These are phyloP conservation scores for Agastache rugosa DNA, from an alignment of 257 asterid genomes.

Conservation along the genomic window DNA sequence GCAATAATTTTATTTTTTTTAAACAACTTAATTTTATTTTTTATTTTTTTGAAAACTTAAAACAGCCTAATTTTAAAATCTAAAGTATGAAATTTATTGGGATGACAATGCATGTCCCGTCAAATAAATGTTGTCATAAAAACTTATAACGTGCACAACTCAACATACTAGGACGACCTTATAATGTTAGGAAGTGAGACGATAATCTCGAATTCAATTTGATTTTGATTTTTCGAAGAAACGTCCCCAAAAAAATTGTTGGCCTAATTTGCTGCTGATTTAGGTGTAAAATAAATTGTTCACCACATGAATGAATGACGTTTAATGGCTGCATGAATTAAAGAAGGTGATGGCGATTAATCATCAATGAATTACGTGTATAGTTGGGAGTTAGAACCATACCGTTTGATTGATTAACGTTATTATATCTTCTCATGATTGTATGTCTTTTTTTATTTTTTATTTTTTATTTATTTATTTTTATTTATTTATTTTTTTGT, in stretches of 20 bases:
- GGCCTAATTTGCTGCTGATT: neutral
- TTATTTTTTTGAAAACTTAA: too few relatives aligned
- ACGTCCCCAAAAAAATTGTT: neutral
- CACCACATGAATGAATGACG: neutral
- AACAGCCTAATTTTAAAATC: neutral
- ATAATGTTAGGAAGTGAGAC: neutral
- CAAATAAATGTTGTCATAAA: neutral
- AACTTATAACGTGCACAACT: constrained; percentile 3
- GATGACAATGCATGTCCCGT: neutral
- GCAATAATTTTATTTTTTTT: neutral
- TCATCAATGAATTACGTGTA: neutral
- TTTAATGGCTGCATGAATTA: neutral
- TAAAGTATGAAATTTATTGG: neutral
- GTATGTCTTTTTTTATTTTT: too few relatives aligned
- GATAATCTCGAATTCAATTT: neutral
- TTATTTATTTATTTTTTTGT: too few relatives aligned
- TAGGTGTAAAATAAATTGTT: neutral
- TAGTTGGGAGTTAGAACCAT: neutral
- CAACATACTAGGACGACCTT: neutral
- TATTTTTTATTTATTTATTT: too few relatives aligned
- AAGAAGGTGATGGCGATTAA: neutral
- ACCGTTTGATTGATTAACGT: neutral
- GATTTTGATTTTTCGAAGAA: neutral
- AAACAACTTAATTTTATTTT: neutral
- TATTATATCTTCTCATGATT: neutral